A percentile compares a stretch with the other conserved stretches of the same genome.
Conservation (phyloP, 192 early-diverging fungal species). For the Podila epicladia region DNA sequence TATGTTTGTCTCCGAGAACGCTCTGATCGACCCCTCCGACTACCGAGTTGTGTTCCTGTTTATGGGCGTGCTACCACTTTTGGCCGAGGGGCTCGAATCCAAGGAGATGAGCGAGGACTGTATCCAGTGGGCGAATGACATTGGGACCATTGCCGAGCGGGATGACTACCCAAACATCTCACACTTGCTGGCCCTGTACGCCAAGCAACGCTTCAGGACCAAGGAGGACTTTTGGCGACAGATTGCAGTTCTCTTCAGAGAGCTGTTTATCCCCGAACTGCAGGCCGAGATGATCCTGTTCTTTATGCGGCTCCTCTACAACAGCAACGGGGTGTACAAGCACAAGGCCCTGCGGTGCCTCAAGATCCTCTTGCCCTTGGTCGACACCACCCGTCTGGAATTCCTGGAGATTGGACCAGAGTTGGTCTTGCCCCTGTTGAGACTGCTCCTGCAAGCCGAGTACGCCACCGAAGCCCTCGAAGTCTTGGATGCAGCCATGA, state of each 20-base stretch:
- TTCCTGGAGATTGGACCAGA: conserved; percentile 66
- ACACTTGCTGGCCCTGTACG: conserved; percentile 66
- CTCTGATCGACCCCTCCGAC: conserved; percentile 69
- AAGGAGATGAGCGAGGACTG: conserved; percentile 57
- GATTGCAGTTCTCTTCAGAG: conserved; percentile 63
- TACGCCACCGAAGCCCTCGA: conserved; percentile 72
- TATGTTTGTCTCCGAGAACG: conserved; percentile 62
- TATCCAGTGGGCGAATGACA: conserved; percentile 58
- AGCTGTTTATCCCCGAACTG: conserved; percentile 70
- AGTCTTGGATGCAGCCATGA: conserved; percentile 78
- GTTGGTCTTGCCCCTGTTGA: conserved; percentile 74
- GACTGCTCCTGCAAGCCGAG: conserved; percentile 65
- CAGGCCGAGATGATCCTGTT: conserved; percentile 70
- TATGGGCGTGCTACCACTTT: conserved; percentile 72
- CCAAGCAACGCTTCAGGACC: conserved; percentile 70
- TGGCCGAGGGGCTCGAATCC: conserved; percentile 74
- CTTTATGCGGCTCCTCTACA: conserved; percentile 68
- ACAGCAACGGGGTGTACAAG: conserved; percentile 67
- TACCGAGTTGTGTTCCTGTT: conserved; percentile 70
- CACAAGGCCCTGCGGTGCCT: conserved; percentile 70
- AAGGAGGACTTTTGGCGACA: conserved; percentile 83
- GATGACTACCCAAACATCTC: conserved; percentile 59
- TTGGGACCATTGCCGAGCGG: conserved; percentile 61
- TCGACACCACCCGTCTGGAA: conserved; percentile 52
- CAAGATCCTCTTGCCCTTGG: conserved; percentile 71